These are phyloP conservation scores for Aeminium ludgeri DNA, from an alignment of 495 filamentous ascomycete genomes.

Conservation along the genomic window DNA sequence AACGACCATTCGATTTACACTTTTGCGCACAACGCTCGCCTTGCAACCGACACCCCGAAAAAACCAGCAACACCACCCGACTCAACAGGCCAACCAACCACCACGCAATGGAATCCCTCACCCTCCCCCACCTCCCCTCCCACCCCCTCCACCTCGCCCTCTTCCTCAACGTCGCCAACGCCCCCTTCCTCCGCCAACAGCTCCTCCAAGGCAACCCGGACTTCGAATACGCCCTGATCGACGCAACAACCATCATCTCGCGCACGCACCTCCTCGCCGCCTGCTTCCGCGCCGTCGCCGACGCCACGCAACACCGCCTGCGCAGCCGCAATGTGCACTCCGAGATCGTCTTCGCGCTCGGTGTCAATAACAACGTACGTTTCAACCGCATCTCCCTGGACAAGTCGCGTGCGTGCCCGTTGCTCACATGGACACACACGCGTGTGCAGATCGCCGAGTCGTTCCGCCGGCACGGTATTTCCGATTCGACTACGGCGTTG, in stretches of 20 bases:
- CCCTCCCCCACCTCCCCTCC: constrained; percentile 50
- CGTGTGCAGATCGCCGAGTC: constrained; percentile 70
- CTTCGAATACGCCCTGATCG: constrained; percentile 88
- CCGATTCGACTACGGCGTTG: constrained; percentile 47
- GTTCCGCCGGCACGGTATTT: constrained; percentile 73
- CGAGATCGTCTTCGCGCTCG: constrained; percentile 73
- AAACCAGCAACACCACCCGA: no score
- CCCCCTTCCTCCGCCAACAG: constrained; percentile 58
- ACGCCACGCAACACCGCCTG: constrained; percentile 40
- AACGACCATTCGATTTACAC: no score
- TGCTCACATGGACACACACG: background rate
- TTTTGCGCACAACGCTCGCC: no score
- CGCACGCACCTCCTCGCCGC: constrained; percentile 58
- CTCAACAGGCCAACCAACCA: no score
- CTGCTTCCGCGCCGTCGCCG: constrained; percentile 59
- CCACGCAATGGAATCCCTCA: constrained; percentile 34
- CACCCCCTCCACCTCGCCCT: constrained; percentile 54
- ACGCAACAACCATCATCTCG: constrained; percentile 60
- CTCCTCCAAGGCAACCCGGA: constrained; percentile 61
- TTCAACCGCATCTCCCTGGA: constrained; percentile 4
- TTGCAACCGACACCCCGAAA: no score
- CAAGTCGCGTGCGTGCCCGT: background rate
- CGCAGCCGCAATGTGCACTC: constrained; percentile 82
- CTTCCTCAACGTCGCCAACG: constrained; percentile 62
- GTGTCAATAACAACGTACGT: constrained; percentile 67